Conservation (phyloP, 225 moss, liverwort and hornwort genomes). For the Pleurozium schreberi region DNA sequence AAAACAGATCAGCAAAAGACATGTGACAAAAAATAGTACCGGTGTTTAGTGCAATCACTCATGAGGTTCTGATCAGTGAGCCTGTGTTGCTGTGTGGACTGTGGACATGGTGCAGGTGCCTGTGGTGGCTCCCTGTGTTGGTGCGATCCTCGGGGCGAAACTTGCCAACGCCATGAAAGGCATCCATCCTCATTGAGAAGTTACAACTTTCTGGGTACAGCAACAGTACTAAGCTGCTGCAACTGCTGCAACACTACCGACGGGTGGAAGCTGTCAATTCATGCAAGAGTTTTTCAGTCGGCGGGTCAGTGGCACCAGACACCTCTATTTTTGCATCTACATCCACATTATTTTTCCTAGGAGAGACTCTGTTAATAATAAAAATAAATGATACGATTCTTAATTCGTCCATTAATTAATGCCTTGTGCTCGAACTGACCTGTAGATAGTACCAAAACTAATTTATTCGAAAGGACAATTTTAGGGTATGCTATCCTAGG, state of each 20-base stretch:
- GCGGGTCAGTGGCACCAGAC: background rate
- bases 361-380: background rate
- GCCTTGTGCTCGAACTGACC: background rate
- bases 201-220: background rate
- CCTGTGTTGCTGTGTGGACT: background rate
- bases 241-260: too few species aligned
- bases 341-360: background rate
- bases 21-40: too few species aligned
- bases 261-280: too few species aligned
- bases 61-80: background rate
- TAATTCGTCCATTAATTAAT: background rate
- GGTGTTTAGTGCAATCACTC: too few species aligned
- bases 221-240: too few species aligned
- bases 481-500: background rate
- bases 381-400: too few species aligned
- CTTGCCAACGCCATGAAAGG: slow-evolving; percentile 14
- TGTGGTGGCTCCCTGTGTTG: slow-evolving; percentile 18
- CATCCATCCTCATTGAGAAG: background rate
- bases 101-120: slow-evolving; percentile 4
- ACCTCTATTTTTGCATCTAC: background rate
- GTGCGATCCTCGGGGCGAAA: slow-evolving; percentile 21
- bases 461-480: background rate
- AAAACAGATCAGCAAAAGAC: too few species aligned
- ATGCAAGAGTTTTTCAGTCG: too few species aligned
- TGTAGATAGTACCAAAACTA: background rate